A percentile compares a stretch with the other conserved stretches of the same genome.
Conservation (phyloP, 352 stramenopile genomes). For the Elongisporangium undulatum region DNA sequence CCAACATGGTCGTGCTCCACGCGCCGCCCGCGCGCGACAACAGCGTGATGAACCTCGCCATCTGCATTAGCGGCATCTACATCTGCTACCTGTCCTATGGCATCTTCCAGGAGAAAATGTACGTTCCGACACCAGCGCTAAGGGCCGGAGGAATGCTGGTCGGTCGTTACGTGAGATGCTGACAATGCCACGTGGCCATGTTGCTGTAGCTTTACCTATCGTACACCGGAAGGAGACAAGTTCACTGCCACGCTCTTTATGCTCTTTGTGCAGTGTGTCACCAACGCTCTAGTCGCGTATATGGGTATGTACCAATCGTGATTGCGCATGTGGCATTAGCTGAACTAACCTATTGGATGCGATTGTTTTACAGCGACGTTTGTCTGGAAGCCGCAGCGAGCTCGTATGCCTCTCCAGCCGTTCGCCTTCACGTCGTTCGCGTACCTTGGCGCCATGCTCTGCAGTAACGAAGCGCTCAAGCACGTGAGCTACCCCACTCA, state of each 20-base stretch:
- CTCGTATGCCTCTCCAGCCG: constrained; percentile 62
- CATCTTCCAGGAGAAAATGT: constrained; percentile 95
- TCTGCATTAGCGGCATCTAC: constrained; percentile 90
- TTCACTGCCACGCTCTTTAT: constrained; percentile 92
- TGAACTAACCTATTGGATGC: background rate
- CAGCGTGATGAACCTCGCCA: constrained; percentile 74
- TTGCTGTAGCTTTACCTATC: constrained; percentile 78
- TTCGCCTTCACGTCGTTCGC: constrained; percentile 88
- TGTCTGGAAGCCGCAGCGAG: constrained; percentile 71
- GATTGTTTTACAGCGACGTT: constrained; percentile 52
- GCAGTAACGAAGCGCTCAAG: constrained; percentile 90
- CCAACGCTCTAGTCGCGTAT: constrained; percentile 86
- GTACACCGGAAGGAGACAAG: constrained; percentile 71
- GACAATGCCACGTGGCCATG: background rate
- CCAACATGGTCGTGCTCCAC: constrained; percentile 35
- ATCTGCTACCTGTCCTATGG: constrained; percentile 90
- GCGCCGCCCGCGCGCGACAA: constrained; percentile 37
- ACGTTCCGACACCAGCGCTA: constrained; percentile 5
- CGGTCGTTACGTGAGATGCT: background rate
- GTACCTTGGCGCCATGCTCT: constrained; percentile 91
- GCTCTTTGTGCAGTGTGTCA: constrained; percentile 91
- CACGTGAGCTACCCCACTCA: constrained; percentile 97
- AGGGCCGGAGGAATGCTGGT: background rate
- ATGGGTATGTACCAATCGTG: constrained; percentile 17
- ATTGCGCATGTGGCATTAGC: background rate